Conservation (phyloP, 2,329 filamentous ascomycete genomes). For the Talaromyces sp. region DNA sequence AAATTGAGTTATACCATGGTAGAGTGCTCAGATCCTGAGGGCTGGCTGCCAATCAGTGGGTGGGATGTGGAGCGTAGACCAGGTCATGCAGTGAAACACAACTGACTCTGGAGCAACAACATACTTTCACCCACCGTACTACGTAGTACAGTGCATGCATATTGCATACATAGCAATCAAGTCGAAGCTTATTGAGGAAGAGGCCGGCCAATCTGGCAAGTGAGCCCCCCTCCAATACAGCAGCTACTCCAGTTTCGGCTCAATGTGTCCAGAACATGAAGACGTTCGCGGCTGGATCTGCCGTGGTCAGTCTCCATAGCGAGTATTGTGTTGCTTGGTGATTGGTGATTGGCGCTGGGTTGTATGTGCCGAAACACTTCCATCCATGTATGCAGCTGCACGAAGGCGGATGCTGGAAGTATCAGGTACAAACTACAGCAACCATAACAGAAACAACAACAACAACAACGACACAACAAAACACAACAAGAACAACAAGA, state of each 20-base stretch:
- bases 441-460: not conserved
- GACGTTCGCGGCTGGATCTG: conserved; percentile 4
- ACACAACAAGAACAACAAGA: conserved; percentile 5
- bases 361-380: conserved; percentile 9
- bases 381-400: not conserved
- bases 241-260: not conserved
- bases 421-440: not conserved
- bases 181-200: conserved; percentile 9
- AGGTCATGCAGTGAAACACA: conserved; percentile 16
- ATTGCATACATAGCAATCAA: not conserved
- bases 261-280: not conserved
- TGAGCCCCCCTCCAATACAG: not conserved
- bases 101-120: not conserved
- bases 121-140: not conserved
- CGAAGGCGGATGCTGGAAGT: conserved; percentile 2
- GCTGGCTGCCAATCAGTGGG: not conserved
- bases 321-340: not conserved
- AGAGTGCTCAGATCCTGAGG: not conserved
- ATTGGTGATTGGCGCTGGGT: not conserved
- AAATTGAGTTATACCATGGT: not conserved
- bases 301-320: not conserved
- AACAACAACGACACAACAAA: not conserved
- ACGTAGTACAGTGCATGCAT: not conserved
- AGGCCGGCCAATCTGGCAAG: not conserved
- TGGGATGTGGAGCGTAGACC: not conserved